Conservation (phyloP, 2,329 filamentous ascomycete species). For the Didymella lethalis region DNA sequence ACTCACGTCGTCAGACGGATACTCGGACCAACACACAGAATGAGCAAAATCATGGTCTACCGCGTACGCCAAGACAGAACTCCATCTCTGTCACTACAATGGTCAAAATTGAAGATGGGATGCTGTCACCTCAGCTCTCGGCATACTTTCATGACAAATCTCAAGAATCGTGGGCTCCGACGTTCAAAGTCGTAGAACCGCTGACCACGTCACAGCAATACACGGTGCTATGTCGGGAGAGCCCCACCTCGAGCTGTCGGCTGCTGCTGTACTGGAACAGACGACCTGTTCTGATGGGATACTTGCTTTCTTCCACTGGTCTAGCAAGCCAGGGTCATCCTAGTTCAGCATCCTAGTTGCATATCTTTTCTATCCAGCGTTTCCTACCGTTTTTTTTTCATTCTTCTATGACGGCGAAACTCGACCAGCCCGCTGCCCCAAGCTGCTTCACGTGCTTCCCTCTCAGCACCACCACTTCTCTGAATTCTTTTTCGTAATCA, state of each 20-base stretch:
- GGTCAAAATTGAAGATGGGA: conserved; percentile 26
- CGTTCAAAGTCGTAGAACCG: conserved; percentile 28
- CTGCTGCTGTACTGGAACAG: conserved; percentile 1
- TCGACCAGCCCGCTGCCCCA: conserved; percentile 39
- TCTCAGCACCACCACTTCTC: conserved; percentile 30
- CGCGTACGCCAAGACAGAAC: neutral
- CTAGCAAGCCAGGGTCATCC: neutral
- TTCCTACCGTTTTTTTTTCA: neutral
- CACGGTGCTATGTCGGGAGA: neutral
- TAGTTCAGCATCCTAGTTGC: neutral
- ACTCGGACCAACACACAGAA: neutral
- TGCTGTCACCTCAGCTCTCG: conserved; percentile 3
- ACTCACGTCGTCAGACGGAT: conserved; percentile 20
- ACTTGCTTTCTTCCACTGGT: neutral
- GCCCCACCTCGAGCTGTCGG: conserved; percentile 4
- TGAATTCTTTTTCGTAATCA: conserved; percentile 32
- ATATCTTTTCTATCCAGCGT: neutral
- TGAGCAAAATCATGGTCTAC: neutral
- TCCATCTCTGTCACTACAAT: conserved; percentile 33
- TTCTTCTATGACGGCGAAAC: conserved; percentile 24
- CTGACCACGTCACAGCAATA: conserved; percentile 3
- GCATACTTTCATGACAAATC: conserved; percentile 21
- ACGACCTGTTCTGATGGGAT: neutral
- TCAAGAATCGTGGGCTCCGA: conserved; percentile 22
- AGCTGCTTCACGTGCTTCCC: conserved; percentile 32